Evolutionary conservation across 2,329 filamentous ascomycete genomes (phyloP).

Genomic region (Raffaelea deltoideospora): DNA sequence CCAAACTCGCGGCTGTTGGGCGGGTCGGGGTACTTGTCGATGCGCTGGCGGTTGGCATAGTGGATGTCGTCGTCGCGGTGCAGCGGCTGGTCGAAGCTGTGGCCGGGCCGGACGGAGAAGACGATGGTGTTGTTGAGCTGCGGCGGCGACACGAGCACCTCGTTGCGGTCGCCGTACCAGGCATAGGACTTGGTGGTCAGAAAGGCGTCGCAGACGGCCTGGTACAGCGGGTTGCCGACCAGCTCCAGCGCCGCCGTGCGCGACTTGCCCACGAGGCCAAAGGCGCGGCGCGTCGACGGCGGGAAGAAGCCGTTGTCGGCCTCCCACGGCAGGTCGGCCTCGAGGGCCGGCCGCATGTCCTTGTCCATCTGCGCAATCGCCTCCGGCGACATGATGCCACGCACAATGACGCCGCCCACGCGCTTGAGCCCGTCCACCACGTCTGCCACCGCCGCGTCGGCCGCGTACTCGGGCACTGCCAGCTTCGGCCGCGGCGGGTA

Average conservation of each 20-base stretch:
- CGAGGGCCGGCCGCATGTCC: neutral
- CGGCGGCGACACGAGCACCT: constrained; percentile 3
- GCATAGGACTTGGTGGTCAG: neutral
- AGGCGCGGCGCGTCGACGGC: constrained; percentile 3
- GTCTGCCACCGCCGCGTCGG: neutral
- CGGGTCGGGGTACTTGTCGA: neutral
- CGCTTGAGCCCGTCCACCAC: neutral
- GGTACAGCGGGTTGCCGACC: constrained; percentile 2
- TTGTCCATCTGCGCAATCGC: neutral
- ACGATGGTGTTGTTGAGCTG: constrained; percentile 17
- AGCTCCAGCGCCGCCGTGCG: neutral
- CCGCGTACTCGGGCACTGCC: neutral
- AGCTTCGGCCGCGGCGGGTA: neutral
- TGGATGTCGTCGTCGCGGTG: constrained; percentile 15
- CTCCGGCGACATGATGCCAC: neutral
- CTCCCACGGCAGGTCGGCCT: constrained; percentile 3
- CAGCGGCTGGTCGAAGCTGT: constrained; percentile 8
- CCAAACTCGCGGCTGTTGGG: constrained; percentile 10
- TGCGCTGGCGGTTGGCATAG: constrained; percentile 9
- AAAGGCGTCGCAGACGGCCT: neutral
- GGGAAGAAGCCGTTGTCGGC: constrained; percentile 4
- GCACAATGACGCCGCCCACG: constrained; percentile 2
- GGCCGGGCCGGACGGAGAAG: constrained; percentile 12
- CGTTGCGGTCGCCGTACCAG: constrained; percentile 1
- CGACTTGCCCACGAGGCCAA: constrained; percentile 1